Evolutionary conservation across 495 filamentous ascomycete species (phyloP).

Genomic region (Aeminium ludgeri): DNA sequence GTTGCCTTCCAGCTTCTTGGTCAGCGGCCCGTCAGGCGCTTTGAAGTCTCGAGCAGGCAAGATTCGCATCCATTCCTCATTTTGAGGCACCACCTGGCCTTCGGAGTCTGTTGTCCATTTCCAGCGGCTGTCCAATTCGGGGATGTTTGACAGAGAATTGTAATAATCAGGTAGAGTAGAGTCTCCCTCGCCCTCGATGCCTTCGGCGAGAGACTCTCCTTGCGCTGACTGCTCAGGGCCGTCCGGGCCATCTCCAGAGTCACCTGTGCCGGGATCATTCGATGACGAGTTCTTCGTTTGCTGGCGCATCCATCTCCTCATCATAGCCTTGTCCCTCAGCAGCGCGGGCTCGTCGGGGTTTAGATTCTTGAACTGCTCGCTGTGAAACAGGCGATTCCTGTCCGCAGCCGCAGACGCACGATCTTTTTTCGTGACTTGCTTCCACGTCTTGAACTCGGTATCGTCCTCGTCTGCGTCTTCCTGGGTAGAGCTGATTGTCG

Average conservation of each 20-base stretch:
- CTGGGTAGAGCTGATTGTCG: slow-evolving; percentile 20
- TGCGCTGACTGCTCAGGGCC: slow-evolving; percentile 28
- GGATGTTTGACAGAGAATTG: slow-evolving; percentile 67
- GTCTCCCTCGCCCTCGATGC: slow-evolving; percentile 74
- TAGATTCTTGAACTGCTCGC: slow-evolving; percentile 69
- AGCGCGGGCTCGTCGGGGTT: slow-evolving; percentile 79
- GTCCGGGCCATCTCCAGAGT: slow-evolving; percentile 29
- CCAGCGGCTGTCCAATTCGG: slow-evolving; percentile 58
- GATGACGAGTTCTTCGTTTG: slow-evolving; percentile 43
- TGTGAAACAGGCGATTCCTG: slow-evolving; percentile 67
- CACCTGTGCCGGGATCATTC: slow-evolving; percentile 26
- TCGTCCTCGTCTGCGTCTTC: slow-evolving; percentile 54
- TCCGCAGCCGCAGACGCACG: slow-evolving; percentile 70
- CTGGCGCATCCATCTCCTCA: slow-evolving; percentile 64
- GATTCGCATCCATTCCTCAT: slow-evolving; percentile 62
- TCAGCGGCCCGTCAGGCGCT: slow-evolving; percentile 57
- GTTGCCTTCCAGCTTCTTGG: slow-evolving; percentile 73
- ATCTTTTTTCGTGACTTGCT: slow-evolving; percentile 94
- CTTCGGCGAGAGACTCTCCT: slow-evolving; percentile 69
- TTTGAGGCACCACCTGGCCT: slow-evolving; percentile 69
- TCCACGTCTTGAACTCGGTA: slow-evolving; percentile 92
- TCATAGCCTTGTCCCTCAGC: slow-evolving; percentile 56
- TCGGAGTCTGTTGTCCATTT: slow-evolving; percentile 77
- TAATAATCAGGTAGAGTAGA: slow-evolving; percentile 81
- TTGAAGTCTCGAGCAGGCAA: slow-evolving; percentile 58